Evolutionary conservation across 1,139 yeast species (phyloP), one percentile per base, ranked within the genome.

Genomic region (Yamadazyma atmosphaerica): DNA sequence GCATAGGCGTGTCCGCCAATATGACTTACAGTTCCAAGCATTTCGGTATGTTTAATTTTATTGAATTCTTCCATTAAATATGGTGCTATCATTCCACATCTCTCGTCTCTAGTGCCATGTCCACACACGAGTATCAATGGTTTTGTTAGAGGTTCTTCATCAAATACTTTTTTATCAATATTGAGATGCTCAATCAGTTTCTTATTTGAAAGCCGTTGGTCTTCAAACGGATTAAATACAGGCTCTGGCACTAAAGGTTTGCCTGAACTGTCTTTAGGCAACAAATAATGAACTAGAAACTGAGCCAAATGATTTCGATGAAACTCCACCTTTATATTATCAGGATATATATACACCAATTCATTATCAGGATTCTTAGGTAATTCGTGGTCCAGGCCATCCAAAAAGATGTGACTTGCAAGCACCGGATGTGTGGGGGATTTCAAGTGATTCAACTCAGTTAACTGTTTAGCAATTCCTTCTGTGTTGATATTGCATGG

Each of bases 1-100:
- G 94, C 92, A 55, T 79, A 85, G 1, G 72, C 85, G 54, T 85
- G 94, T 0, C 94, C 94, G 0, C 92, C 90, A 32, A 85, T 65
- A 55, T 85, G 94, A 9, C 86, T 78, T 1, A 83, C 66, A 13
- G 72, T 54, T 0, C 86, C 86, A 14, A 81, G 70, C n/a, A 33
- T 29, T 11, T 41, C 38, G 11, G 35, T 37, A 14, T 11, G 5
- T 25, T 27, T 36, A 15, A 38, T 37, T 25, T 36, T 12, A 4
- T 35, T 21, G 3, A 84, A 77, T 54, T 84, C 89, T 4, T 63
- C 50, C 30, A 58, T 53, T 0, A 85, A 53, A 14, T 78, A 38
- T 0, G 88, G 88, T 0, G 84, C 90, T 9, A 81, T 49, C 14
- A 59, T 51, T 0, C 90, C 92, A 60, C 94, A 85, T 32, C 94